These are phyloP conservation scores for Saussurea involucrata DNA, from an alignment of 129 eudicot species.

Conservation along the genomic window DNA sequence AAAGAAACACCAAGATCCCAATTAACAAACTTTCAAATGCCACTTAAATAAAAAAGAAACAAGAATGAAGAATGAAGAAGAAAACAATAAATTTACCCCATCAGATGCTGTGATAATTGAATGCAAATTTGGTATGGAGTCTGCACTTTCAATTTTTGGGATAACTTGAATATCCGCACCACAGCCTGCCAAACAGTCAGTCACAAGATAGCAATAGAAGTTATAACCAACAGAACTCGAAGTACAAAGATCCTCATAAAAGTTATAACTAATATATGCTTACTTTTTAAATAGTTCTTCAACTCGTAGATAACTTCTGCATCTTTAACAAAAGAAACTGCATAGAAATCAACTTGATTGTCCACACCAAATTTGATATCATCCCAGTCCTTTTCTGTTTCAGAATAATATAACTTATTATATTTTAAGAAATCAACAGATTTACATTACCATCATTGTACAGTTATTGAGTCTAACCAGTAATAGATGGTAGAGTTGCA, in stretches of 20 bases:
- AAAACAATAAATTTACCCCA: slow-evolving; percentile 51
- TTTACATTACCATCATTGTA: background rate
- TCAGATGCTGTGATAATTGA: slow-evolving; percentile 95
- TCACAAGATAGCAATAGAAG: slow-evolving; percentile 13
- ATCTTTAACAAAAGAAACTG: slow-evolving; percentile 98
- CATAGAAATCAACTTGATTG: slow-evolving; percentile 94
- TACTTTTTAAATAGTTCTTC: slow-evolving; percentile 91
- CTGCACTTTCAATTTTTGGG: slow-evolving; percentile 95
- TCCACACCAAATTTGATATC: slow-evolving; percentile 99
- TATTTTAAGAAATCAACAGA: background rate
- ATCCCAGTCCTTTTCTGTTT: slow-evolving; percentile 97
- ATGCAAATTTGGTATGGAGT: slow-evolving; percentile 91
- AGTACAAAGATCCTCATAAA: background rate
- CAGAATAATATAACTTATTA: slow-evolving; percentile 5
- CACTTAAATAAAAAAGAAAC: background rate
- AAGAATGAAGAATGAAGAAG: background rate
- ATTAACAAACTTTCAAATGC: background rate
- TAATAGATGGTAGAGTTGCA: slow-evolving; percentile 95
- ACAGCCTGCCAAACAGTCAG: slow-evolving; percentile 50
- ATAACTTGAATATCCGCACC: slow-evolving; percentile 95
- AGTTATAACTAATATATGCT: background rate
- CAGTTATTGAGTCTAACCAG: slow-evolving; percentile 51
- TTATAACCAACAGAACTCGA: slow-evolving; percentile 2
- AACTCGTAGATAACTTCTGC: slow-evolving; percentile 93
- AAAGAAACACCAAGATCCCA: background rate